Conservation (phyloP, 2,329 filamentous ascomycete genomes). For the Sporothrix phasma region DNA sequence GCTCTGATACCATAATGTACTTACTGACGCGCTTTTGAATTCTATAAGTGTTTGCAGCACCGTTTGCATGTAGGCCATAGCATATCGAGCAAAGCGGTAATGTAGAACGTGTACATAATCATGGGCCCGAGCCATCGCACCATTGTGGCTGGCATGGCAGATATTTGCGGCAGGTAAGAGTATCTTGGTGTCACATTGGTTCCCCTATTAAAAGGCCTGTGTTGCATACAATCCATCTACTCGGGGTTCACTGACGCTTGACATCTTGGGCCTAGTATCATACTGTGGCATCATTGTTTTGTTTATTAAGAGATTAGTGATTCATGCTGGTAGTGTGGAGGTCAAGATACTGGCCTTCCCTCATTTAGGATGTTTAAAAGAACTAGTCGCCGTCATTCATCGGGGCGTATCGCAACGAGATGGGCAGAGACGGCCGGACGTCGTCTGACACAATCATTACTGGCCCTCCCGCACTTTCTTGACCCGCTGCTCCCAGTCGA, state of each 20-base stretch:
- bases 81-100: no score
- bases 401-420: not conserved
- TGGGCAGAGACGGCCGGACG: not conserved
- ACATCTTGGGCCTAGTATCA: not conserved
- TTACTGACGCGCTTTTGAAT: no score
- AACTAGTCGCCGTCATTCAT: not conserved
- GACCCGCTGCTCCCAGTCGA: conserved; percentile 47
- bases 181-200: no score
- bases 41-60: no score
- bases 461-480: not conserved
- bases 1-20: not conserved
- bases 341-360: not conserved
- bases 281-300: not conserved
- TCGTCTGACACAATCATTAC: not conserved
- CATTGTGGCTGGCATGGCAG: no score
- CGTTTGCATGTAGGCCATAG: no score
- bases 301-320: not conserved
- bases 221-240: no score
- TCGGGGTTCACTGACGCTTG: no score
- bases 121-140: no score
- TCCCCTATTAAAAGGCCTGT: no score
- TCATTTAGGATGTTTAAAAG: not conserved
- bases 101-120: no score
- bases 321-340: not conserved
- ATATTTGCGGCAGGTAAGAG: no score